Evolutionary conservation across 2,329 filamentous ascomycete genomes (phyloP), one percentile per base, ranked within the genome.

Genomic region (Dryadomyces quercus-mongolicae): DNA sequence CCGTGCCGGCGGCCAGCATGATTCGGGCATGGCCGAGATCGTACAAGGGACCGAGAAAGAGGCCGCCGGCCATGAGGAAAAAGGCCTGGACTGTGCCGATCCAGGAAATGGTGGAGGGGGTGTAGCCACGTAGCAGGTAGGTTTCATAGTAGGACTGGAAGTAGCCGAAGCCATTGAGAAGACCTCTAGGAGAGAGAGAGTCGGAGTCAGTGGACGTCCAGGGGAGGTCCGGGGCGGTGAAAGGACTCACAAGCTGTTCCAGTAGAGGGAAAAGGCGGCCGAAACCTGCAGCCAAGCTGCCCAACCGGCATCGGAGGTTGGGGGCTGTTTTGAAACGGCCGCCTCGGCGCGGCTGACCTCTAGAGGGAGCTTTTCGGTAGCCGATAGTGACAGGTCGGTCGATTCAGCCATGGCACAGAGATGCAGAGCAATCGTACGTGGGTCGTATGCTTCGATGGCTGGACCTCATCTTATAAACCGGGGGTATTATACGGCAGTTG

Each of bases 71-170:
- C 60, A 72, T 65, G 46, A 74, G 61, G 25, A 74, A 63, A 42
- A 68, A 69, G 7, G 63, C 63, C 56, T 74, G 72, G 10, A 74
- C 59, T 16, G 70, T 70, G 7, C 70, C 71, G 54, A 72, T 68
- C 68, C 69, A 71, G 8, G 70, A 67, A 47, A 73, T 70, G 49
- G 61, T 59, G 5, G 66, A 68, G 6, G 66, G 57, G 6, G 67
- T 65, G 21, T 59, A 57, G 20, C 57, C 40, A 5, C 54, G 9
- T 67, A 72, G 65, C 12, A 71, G 63, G 1, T 62, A 61, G 1
- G 63, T 62, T 58, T 71, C 66, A 57, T 74, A 74, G 62, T 71
- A 74, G 5, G 68, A 69, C 58, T 75, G 71, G 61, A 70, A 75
- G 2, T 72, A 70, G 40, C 72, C 73, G 52, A 71, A 75, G n/a